These are phyloP conservation scores for Penicillium palitans DNA, from an alignment of 2,329 filamentous ascomycete species.

Conservation along the genomic window DNA sequence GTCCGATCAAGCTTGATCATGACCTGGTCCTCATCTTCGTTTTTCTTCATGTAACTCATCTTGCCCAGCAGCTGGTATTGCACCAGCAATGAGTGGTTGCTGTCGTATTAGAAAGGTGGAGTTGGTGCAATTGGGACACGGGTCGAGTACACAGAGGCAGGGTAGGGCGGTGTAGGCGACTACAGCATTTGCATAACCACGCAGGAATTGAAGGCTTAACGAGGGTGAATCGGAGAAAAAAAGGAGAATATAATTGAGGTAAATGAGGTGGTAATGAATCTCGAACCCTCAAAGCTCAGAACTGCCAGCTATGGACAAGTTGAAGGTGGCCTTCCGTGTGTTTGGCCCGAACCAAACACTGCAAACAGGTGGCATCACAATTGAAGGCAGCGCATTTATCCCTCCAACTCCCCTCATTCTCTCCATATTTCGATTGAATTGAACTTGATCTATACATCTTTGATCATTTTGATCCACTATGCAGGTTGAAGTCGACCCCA, in stretches of 20 bases:
- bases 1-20: conserved; percentile 97
- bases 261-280: conserved; percentile 19
- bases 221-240: background rate
- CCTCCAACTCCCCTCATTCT: conserved; percentile 6
- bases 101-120: conserved; percentile 24
- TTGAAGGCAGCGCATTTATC: conserved; percentile 12
- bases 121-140: conserved; percentile 29
- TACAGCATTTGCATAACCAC: conserved; percentile 28
- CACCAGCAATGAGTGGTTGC: conserved; percentile 31
- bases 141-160: conserved; percentile 26
- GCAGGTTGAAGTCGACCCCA: conserved; percentile 86
- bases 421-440: conserved; percentile 5
- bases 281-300: conserved; percentile 22
- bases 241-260: conserved; percentile 10
- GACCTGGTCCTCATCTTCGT: conserved; percentile 92
- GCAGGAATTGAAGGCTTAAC: conserved; percentile 1
- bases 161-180: conserved; percentile 26
- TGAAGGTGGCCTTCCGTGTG: conserved; percentile 44
- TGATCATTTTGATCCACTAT: conserved; percentile 37
- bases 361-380: conserved; percentile 42
- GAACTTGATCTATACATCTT: background rate
- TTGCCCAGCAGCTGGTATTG: conserved; percentile 36
- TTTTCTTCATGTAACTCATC: conserved; percentile 99
- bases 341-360: conserved; percentile 36
- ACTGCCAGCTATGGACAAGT: conserved; percentile 28